phyloP scores from a whole-genome alignment of 164 flowering plant genomes.

The Tinospora cordifolia region DNA sequence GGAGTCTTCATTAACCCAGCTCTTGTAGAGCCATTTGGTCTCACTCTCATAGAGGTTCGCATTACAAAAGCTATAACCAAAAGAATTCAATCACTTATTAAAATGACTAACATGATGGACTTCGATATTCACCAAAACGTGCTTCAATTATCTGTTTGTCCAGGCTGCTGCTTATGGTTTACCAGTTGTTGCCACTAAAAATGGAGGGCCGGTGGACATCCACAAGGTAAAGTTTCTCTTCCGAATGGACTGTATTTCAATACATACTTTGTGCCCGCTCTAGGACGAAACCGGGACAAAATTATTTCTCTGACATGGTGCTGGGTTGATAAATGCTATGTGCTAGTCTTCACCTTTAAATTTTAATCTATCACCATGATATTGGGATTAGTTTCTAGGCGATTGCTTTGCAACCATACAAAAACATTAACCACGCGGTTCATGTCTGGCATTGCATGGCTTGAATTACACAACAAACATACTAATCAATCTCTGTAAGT shows the following conservation, averaged over 20 bases:
- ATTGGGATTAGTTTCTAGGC: too few species aligned
- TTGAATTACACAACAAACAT: too few species aligned
- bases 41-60: constrained; percentile 42
- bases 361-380: not conserved
- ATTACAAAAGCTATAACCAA: not conserved
- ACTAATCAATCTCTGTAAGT: not conserved
- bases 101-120: not conserved
- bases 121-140: not conserved
- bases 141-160: not conserved
- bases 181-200: constrained; percentile 64
- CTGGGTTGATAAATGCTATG: not conserved
- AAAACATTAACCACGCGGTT: too few species aligned
- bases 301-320: not conserved
- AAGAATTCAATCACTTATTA: not conserved
- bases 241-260: not conserved
- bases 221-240: constrained; percentile 34
- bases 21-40: constrained; percentile 71
- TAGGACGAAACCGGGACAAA: not conserved
- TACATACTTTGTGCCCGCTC: not conserved
- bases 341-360: not conserved
- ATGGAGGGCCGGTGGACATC: constrained; percentile 78
- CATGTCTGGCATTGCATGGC: too few species aligned
- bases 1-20: constrained; percentile 79
- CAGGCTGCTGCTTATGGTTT: constrained; percentile 82
- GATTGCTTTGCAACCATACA: too few species aligned